Base-by-base conservation (phyloP, 768 basidiomycete species). In the Dioszegia hungarica region DNA sequence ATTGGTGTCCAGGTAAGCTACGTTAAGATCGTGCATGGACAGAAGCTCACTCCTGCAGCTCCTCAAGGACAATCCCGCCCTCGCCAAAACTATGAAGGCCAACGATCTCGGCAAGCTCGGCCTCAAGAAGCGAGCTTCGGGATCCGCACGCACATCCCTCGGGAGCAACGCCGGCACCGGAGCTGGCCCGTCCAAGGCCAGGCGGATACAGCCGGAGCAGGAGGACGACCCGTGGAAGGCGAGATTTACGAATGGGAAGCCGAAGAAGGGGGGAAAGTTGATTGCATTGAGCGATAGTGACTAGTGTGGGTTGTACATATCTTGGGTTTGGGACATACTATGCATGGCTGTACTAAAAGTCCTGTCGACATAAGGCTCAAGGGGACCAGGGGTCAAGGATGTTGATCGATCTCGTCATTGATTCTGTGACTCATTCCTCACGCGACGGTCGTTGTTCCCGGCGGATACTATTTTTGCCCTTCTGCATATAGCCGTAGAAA, bases 151-250 rank as follows among this genome's bases (percentile, higher is more conserved):
- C 3, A 24, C 17, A 25, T 51, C 49, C 5, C 24, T 22, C 2
- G 49, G 36, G 19, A 24, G 36, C 27, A 20, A 37, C 48, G 27
- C 31, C 19, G 3, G 25, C 36, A n/a, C 41, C 36, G 2, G 34
- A 4, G 43, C 25, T 20, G n/a, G 11, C 14, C 10, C 29, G 11
- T 19, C 17, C 12, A 33, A 14, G 6, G 27, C 28, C 12, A 48
- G 49, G 56, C n/a, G 24, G 52, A 28, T 39, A 29, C 33, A 54
- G 38, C 43, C 54, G 1, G 49, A 57, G 37, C 55, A 61, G 29
- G 68, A 65, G 17, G 66, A 59, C n/a, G 66, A 71, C 43, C 66
- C 69, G n/a, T 71, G 69, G 69, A 19, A 43, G 24, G 51, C 59
- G 17, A 39, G 68, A n/a, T 25, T 70, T 10, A 38, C 63, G 40